These are phyloP conservation scores for Alternaria gansuensis DNA, from an alignment of 2,329 filamentous ascomycete species.

Conservation along the genomic window DNA sequence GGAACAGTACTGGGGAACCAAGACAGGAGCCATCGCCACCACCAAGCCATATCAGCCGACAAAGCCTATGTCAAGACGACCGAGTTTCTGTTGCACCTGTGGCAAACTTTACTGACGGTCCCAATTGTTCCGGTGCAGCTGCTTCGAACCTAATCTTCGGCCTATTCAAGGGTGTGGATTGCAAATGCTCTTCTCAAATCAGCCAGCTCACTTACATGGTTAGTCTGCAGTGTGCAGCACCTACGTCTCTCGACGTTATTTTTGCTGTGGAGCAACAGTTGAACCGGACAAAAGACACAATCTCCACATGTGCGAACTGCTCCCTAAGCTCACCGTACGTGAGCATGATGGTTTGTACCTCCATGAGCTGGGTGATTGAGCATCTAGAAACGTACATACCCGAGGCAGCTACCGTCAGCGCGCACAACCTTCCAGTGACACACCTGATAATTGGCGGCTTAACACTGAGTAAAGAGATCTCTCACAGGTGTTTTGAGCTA, in stretches of 20 bases:
- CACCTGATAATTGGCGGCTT: constrained; percentile 1
- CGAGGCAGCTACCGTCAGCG: not conserved
- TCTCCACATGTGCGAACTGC: not conserved
- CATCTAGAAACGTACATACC: not conserved
- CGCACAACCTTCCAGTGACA: not conserved
- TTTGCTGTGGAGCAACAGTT: constrained; percentile 1
- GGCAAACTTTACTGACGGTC: not conserved
- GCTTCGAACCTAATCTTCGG: not conserved
- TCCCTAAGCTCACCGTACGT: not conserved
- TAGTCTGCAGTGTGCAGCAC: not conserved
- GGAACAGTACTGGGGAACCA: not conserved
- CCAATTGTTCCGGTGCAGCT: not conserved
- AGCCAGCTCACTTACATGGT: not conserved
- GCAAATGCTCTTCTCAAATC: constrained; percentile 2
- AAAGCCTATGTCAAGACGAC: not conserved
- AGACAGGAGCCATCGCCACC: not conserved
- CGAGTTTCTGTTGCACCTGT: not conserved
- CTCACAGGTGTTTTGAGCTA: constrained; percentile 1
- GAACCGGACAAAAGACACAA: not conserved
- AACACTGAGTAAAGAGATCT: constrained; percentile 1
- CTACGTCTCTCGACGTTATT: not conserved
- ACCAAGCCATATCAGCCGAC: not conserved
- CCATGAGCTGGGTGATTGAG: constrained; percentile 6
- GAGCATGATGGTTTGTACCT: constrained; percentile 5
- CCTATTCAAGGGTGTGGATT: constrained; percentile 5